Conservation (phyloP, 495 filamentous ascomycete genomes). For the Neurospora tetrasperma region DNA sequence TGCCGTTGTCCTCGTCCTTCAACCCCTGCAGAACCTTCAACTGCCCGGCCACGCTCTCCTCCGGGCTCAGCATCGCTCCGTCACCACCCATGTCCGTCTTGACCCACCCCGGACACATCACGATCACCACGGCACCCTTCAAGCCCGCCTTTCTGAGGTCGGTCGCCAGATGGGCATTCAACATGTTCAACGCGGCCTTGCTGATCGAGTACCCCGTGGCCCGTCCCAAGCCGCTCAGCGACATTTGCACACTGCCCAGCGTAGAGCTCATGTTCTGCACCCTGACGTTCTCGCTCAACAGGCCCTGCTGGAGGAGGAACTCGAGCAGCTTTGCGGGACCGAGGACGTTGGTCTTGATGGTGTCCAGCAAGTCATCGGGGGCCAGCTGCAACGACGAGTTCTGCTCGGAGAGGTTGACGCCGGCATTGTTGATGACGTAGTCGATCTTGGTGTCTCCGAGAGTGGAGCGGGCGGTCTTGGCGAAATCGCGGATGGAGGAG, state of each 20-base stretch:
- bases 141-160: constrained; percentile 19
- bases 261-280: constrained; percentile 33
- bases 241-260: constrained; percentile 20
- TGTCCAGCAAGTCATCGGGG: constrained; percentile 19
- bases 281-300: constrained; percentile 16
- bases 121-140: constrained; percentile 36
- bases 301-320: constrained; percentile 15
- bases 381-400: constrained; percentile 28
- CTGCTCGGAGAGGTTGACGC: constrained; percentile 22
- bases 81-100: constrained; percentile 51
- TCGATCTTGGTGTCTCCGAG: constrained; percentile 29
- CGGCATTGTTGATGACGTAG: constrained; percentile 36
- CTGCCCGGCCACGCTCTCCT: constrained; percentile 33
- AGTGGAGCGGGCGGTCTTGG: constrained; percentile 10
- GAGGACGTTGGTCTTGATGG: constrained; percentile 30
- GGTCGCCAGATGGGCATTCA: constrained; percentile 31
- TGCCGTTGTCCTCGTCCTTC: constrained; percentile 29
- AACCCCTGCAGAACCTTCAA: constrained; percentile 19
- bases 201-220: constrained; percentile 28
- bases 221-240: constrained; percentile 6
- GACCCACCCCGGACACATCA: constrained; percentile 54
- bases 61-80: constrained; percentile 34
- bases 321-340: constrained; percentile 31
- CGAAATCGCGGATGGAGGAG: constrained; percentile 24
- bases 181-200: constrained; percentile 35